These are phyloP conservation scores for Globisporangium barbulae DNA, from an alignment of 352 stramenopile species.

Conservation along the genomic window DNA sequence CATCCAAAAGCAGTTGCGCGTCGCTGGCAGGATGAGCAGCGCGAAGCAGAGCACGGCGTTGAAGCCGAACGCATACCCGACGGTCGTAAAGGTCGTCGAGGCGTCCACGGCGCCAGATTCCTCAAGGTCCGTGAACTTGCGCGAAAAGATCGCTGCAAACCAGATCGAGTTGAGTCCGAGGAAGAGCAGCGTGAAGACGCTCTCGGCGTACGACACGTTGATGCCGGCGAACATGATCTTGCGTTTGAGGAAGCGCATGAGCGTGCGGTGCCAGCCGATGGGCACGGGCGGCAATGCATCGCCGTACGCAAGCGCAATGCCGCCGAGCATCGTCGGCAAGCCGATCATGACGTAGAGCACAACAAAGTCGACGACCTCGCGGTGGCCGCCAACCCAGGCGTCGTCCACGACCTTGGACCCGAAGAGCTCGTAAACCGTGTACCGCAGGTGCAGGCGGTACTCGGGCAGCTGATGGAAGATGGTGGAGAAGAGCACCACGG, in stretches of 20 bases:
- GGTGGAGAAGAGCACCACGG: conserved; percentile 54
- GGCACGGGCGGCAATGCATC: conserved; percentile 71
- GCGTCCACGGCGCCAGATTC: conserved; percentile 43
- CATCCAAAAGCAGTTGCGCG: conserved; percentile 84
- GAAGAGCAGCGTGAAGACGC: conserved; percentile 64
- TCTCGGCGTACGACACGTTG: conserved; percentile 81
- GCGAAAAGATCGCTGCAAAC: conserved; percentile 79
- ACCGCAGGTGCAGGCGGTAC: conserved; percentile 63
- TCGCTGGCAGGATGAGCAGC: conserved; percentile 56
- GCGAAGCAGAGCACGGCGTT: conserved; percentile 72
- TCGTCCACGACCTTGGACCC: conserved; percentile 43
- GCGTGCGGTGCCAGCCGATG: conserved; percentile 59
- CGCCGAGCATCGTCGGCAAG: conserved; percentile 70
- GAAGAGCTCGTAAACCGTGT: conserved; percentile 60
- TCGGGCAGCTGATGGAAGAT: conserved; percentile 75
- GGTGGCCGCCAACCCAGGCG: conserved; percentile 69
- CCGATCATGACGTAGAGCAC: conserved; percentile 71
- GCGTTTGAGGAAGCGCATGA: conserved; percentile 81
- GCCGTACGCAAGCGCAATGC: conserved; percentile 55
- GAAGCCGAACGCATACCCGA: conserved; percentile 70
- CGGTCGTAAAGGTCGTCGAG: conserved; percentile 37
- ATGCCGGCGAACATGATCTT: conserved; percentile 67
- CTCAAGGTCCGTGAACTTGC: conserved; percentile 50
- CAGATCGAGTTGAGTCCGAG: conserved; percentile 76
- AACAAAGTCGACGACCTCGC: conserved; percentile 72